phyloP scores from a whole-genome alignment of 768 basidiomycete genomes.

The Crassisporium funariophilum region DNA sequence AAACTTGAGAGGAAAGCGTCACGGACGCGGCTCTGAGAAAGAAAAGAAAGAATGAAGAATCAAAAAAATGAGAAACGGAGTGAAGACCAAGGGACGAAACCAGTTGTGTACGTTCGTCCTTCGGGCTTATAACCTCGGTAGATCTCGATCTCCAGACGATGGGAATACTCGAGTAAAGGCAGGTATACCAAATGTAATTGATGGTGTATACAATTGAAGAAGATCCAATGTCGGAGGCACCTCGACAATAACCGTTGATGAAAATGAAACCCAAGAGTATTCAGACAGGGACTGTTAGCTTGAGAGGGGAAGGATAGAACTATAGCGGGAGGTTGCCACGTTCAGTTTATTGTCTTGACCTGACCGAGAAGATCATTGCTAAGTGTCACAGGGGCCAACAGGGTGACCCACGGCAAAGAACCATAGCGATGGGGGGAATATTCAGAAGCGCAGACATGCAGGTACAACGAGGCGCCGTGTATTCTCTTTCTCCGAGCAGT shows the following conservation, averaged over 20 bases:
- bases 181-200: slow-evolving; percentile 1
- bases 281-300: background rate
- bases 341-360: slow-evolving; percentile 30
- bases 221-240: slow-evolving; percentile 5
- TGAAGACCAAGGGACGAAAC: slow-evolving; percentile 6
- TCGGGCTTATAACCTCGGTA: slow-evolving; percentile 8
- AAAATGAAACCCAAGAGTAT: slow-evolving; percentile 8
- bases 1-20: slow-evolving; percentile 24
- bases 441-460: slow-evolving; percentile 26
- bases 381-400: slow-evolving; percentile 19
- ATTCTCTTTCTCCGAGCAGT: slow-evolving; percentile 2
- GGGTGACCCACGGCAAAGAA: slow-evolving; percentile 14
- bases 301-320: slow-evolving; percentile 15
- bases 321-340: slow-evolving; percentile 24
- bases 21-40: slow-evolving; percentile 33
- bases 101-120: background rate
- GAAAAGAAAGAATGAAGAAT: slow-evolving; percentile 18
- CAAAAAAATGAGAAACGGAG: slow-evolving; percentile 4
- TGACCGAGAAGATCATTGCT: slow-evolving; percentile 29
- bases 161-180: background rate
- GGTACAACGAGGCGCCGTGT: slow-evolving; percentile 34
- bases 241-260: slow-evolving; percentile 9
- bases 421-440: slow-evolving; percentile 3
- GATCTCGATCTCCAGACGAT: slow-evolving; percentile 3
- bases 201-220: slow-evolving; percentile 8